These are phyloP conservation scores for Tetrahymena malaccensis DNA, from an alignment of 73 alveolate genomes.

Conservation along the genomic window DNA sequence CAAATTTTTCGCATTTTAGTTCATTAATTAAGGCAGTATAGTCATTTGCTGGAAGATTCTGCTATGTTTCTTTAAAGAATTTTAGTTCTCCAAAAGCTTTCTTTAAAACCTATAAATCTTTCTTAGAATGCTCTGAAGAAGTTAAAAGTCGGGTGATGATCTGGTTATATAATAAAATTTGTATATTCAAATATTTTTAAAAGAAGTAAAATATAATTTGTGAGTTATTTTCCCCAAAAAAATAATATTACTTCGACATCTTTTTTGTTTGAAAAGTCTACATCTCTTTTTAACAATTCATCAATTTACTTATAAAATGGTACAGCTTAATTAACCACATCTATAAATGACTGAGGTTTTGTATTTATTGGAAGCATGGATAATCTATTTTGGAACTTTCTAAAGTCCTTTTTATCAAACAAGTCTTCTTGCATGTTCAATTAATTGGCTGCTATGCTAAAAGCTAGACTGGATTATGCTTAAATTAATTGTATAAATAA, in stretches of 20 bases:
- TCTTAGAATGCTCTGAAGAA: neutral
- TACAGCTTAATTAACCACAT: neutral
- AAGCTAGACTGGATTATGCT: neutral
- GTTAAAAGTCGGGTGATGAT: neutral
- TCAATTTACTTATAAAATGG: neutral
- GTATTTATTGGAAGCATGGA: neutral
- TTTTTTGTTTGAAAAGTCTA: neutral
- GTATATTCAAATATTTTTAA: too few species aligned
- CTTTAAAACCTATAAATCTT: conserved; percentile 8
- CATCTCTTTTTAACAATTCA: neutral
- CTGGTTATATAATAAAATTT: neutral
- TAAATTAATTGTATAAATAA: too few species aligned
- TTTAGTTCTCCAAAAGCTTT: conserved; percentile 11
- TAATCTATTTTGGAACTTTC: neutral
- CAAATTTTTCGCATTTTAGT: neutral
- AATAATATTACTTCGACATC: neutral
- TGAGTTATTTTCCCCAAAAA: neutral
- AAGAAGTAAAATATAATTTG: too few species aligned
- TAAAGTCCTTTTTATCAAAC: neutral
- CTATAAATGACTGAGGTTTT: neutral
- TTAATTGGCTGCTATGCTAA: neutral
- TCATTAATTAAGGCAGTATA: neutral
- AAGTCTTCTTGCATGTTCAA: neutral
- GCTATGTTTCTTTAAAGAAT: conserved; percentile 13
- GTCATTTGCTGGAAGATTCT: conserved; percentile 9